Percentiles rank a stretch among this genome's conserved stretches.
Evolutionary conservation across 306 rosid species (phyloP).

Genomic region (Lupinus albus): DNA sequence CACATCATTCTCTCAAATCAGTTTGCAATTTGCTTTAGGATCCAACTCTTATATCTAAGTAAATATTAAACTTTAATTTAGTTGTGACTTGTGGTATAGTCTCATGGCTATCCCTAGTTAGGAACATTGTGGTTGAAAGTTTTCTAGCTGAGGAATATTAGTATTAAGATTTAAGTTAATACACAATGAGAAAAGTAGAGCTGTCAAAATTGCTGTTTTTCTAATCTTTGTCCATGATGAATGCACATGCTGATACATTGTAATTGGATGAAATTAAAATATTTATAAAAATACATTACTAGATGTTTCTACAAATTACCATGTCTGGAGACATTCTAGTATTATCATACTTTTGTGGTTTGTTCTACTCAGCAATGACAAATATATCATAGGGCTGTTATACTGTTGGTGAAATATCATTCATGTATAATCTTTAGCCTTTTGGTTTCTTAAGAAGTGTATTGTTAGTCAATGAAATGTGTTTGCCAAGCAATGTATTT

Average conservation of each 20-base stretch:
- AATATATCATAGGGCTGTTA: background rate
- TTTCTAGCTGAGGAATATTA: background rate
- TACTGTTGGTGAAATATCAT: slow-evolving; percentile 6
- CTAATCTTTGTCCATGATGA: background rate
- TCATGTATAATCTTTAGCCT: slow-evolving; percentile 1
- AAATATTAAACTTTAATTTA: slow-evolving; percentile 6
- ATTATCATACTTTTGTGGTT: too few relatives aligned
- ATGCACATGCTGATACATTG: background rate
- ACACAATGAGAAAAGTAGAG: background rate
- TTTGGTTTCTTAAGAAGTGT: slow-evolving; percentile 18
- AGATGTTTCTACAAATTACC: too few relatives aligned
- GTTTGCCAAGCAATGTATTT: slow-evolving; percentile 19
- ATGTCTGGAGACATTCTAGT: too few relatives aligned
- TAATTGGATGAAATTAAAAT: background rate
- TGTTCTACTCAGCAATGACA: too few relatives aligned
- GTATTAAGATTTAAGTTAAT: background rate
- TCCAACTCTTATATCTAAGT: background rate
- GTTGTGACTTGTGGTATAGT: background rate
- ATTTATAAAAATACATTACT: too few relatives aligned
- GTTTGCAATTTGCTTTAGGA: slow-evolving; percentile 13
- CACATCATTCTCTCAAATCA: background rate
- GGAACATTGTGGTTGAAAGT: slow-evolving; percentile 4
- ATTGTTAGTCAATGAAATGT: slow-evolving; percentile 15
- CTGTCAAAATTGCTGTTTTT: background rate
- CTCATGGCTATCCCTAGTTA: slow-evolving; percentile 1